These are phyloP conservation scores for Neonectria ditissima DNA, from an alignment of 2,329 filamentous ascomycete species.

Conservation along the genomic window DNA sequence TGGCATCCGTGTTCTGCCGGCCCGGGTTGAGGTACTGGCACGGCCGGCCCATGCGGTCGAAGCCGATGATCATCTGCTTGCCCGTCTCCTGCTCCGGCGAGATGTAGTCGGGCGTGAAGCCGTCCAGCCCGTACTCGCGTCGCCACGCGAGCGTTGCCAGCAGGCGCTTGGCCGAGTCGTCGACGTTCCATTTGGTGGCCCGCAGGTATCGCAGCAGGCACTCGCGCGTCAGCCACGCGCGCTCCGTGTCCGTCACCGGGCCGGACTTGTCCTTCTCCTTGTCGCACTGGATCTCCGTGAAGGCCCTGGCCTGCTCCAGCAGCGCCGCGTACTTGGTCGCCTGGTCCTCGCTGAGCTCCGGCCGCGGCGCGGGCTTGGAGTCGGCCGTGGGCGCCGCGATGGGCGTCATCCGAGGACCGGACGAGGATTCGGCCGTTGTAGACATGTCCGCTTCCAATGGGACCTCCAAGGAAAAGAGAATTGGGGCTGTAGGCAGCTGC, in stretches of 20 bases:
- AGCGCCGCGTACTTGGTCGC: slow-evolving; percentile 83
- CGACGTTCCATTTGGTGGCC: slow-evolving; percentile 88
- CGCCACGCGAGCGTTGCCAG: slow-evolving; percentile 87
- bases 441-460: slow-evolving; percentile 31
- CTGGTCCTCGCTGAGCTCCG: slow-evolving; percentile 80
- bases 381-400: slow-evolving; percentile 68
- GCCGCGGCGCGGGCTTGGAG: slow-evolving; percentile 66
- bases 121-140: slow-evolving; percentile 86
- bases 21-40: slow-evolving; percentile 92
- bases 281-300: slow-evolving; percentile 72
- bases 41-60: slow-evolving; percentile 85
- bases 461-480: neutral
- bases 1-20: slow-evolving; percentile 90
- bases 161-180: slow-evolving; percentile 82
- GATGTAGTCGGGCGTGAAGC: slow-evolving; percentile 86
- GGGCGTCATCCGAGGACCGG: slow-evolving; percentile 62
- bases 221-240: slow-evolving; percentile 90
- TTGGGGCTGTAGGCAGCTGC: neutral
- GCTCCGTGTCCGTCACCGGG: slow-evolving; percentile 82
- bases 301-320: slow-evolving; percentile 75
- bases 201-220: slow-evolving; percentile 93
- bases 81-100: slow-evolving; percentile 95
- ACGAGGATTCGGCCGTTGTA: slow-evolving; percentile 31
- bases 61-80: slow-evolving; percentile 92
- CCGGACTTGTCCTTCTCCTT: slow-evolving; percentile 68